phyloP scores from a whole-genome alignment of 192 early-diverging fungal genomes.

The Irineochytrium annulatum region DNA sequence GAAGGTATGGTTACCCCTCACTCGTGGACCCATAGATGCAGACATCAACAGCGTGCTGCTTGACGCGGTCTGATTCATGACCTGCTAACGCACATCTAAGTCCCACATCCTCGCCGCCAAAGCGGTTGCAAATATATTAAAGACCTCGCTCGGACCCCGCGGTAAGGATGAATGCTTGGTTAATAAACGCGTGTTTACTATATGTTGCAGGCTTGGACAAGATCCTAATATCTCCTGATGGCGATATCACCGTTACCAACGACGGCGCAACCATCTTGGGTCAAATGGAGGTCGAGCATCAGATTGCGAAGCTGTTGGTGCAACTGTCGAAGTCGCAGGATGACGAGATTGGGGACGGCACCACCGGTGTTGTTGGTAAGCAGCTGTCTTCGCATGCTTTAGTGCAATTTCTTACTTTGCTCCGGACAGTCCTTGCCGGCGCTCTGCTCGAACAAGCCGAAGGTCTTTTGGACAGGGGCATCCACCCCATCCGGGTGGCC shows the following conservation, averaged over 20 bases:
- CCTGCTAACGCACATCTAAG: slow-evolving; percentile 38
- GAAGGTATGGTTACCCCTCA: slow-evolving; percentile 60
- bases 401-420: neutral
- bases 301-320: slow-evolving; percentile 97
- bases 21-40: neutral
- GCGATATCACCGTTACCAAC: slow-evolving; percentile 98
- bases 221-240: slow-evolving; percentile 98
- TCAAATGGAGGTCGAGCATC: slow-evolving; percentile 98
- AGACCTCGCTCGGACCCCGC: slow-evolving; percentile 96
- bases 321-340: slow-evolving; percentile 98
- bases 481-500: slow-evolving; percentile 98
- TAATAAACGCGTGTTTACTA: neutral
- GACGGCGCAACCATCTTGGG: slow-evolving; percentile 98
- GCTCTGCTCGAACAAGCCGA: slow-evolving; percentile 97
- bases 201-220: slow-evolving; percentile 83
- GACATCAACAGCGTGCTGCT: neutral
- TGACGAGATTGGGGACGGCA: slow-evolving; percentile 99
- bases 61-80: neutral
- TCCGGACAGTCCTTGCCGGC: slow-evolving; percentile 82
- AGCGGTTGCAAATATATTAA: slow-evolving; percentile 94
- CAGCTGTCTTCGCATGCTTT: slow-evolving; percentile 9
- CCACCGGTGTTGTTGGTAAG: slow-evolving; percentile 96
- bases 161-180: slow-evolving; percentile 45
- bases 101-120: slow-evolving; percentile 97
- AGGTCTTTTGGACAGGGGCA: slow-evolving; percentile 87